Evolutionary conservation across 2,329 filamentous ascomycete species (phyloP).

Genomic region (Exophiala phaeomuriformis): DNA sequence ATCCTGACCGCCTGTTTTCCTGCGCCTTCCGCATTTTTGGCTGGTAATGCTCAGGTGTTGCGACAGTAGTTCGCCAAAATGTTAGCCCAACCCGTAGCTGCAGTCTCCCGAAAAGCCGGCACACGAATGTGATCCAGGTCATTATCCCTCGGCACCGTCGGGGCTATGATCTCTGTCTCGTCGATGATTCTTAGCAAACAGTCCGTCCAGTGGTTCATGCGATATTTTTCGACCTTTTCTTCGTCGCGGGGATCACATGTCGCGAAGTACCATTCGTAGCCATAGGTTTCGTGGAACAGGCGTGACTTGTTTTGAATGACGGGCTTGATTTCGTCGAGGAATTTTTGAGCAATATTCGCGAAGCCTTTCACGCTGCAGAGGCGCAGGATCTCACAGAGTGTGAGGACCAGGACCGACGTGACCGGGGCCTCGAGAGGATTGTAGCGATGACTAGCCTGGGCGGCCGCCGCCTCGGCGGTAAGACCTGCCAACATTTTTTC

Average conservation of each 20-base stretch:
- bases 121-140: not conserved
- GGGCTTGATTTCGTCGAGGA: slow-evolving; percentile 1
- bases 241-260: not conserved
- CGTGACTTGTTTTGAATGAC: slow-evolving; percentile 16
- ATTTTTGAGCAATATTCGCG: slow-evolving; percentile 3
- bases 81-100: not conserved
- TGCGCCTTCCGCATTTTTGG: too few species aligned
- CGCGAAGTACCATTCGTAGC: slow-evolving; percentile 13
- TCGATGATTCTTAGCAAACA: slow-evolving; percentile 7
- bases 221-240: not conserved
- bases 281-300: slow-evolving; percentile 12
- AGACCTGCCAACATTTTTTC: not conserved
- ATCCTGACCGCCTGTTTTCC: too few species aligned
- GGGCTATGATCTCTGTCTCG: not conserved
- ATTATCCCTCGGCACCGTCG: not conserved
- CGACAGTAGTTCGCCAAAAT: not conserved
- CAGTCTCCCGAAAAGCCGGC: not conserved
- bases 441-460: not conserved
- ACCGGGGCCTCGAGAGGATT: slow-evolving; percentile 18
- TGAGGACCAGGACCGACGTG: slow-evolving; percentile 14
- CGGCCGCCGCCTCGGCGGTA: not conserved
- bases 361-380: not conserved
- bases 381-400: slow-evolving; percentile 13
- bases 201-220: slow-evolving; percentile 17
- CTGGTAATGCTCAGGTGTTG: not conserved